Conservation (phyloP, 1,284 basidiomycete genomes). For the Mycosarcoma maydis region DNA sequence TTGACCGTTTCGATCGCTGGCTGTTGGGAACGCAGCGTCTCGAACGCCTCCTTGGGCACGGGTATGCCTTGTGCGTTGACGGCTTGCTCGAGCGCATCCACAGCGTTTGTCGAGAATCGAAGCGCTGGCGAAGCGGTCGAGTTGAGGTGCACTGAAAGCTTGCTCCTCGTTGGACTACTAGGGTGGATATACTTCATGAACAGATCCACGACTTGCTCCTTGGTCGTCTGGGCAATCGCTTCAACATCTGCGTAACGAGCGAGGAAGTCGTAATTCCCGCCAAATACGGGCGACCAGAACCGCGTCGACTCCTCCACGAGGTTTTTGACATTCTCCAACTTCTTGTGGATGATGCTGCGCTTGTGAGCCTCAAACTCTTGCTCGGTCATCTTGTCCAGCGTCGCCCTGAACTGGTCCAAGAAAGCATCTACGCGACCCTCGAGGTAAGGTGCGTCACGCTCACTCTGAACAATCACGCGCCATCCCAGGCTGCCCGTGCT, state of each 20-base stretch:
- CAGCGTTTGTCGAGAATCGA: slow-evolving; percentile 76
- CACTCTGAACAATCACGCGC: slow-evolving; percentile 90
- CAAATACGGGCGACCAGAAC: slow-evolving; percentile 75
- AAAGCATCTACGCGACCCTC: slow-evolving; percentile 90
- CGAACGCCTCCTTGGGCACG: slow-evolving; percentile 71
- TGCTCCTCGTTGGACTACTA: slow-evolving; percentile 47
- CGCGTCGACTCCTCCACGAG: slow-evolving; percentile 62
- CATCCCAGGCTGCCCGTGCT: slow-evolving; percentile 76
- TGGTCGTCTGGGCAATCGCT: slow-evolving; percentile 75
- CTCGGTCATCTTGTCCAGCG: slow-evolving; percentile 53
- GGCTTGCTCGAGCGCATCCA: slow-evolving; percentile 74
- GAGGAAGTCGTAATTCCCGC: slow-evolving; percentile 63
- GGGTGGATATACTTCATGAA: slow-evolving; percentile 77
- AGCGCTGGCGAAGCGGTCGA: slow-evolving; percentile 70
- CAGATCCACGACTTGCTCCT: slow-evolving; percentile 80
- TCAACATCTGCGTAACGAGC: slow-evolving; percentile 77
- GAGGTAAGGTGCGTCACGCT: slow-evolving; percentile 82
- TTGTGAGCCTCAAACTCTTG: slow-evolving; percentile 60
- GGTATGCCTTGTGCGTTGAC: slow-evolving; percentile 72
- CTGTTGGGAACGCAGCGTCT: slow-evolving; percentile 70
- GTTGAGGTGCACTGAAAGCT: slow-evolving; percentile 54
- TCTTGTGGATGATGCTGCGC: slow-evolving; percentile 61
- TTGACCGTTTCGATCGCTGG: slow-evolving; percentile 68
- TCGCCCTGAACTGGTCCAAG: slow-evolving; percentile 76
- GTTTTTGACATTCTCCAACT: slow-evolving; percentile 63